Conservation (phyloP, 1,284 basidiomycete genomes). For the Porphyrellus sp. region DNA sequence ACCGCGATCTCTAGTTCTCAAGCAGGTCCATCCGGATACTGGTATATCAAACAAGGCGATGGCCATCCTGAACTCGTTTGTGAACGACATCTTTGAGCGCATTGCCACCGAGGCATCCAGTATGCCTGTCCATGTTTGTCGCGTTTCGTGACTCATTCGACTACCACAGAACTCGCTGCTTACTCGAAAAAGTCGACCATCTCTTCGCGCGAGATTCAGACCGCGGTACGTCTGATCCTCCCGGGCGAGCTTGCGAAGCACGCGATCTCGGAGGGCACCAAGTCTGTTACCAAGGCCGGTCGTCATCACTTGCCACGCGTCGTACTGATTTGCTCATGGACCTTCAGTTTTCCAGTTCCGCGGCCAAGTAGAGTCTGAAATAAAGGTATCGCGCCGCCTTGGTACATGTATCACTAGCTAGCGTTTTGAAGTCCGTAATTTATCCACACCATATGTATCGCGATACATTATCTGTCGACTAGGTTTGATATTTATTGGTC, state of each 20-base stretch:
- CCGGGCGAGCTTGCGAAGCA: conserved; percentile 68
- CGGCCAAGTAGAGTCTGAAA: conserved; percentile 46
- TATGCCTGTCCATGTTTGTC: background rate
- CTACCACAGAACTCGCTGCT: conserved; percentile 58
- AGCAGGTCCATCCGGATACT: conserved; percentile 77
- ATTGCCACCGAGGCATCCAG: conserved; percentile 75
- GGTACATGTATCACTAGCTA: conserved; percentile 30
- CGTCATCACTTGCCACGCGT: background rate
- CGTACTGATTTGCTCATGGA: conserved; percentile 4
- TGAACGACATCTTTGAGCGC: conserved; percentile 75
- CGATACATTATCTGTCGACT: conserved; percentile 22
- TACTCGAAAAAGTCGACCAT: conserved; percentile 84
- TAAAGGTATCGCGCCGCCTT: background rate
- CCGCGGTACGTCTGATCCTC: conserved; percentile 76
- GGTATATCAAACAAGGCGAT: conserved; percentile 83
- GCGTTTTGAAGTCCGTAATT: conserved; percentile 7
- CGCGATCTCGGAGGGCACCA: conserved; percentile 77
- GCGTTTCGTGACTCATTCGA: background rate
- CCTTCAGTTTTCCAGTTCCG: conserved; percentile 60
- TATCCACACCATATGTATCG: conserved; percentile 12
- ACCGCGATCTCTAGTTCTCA: conserved; percentile 44
- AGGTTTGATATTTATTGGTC: conserved; percentile 9
- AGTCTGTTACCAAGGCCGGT: conserved; percentile 45
- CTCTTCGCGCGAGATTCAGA: conserved; percentile 70
- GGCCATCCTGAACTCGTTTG: conserved; percentile 75